Evolutionary conservation across 1,139 yeast species (phyloP).

Genomic region (Geotrichum reessii): DNA sequence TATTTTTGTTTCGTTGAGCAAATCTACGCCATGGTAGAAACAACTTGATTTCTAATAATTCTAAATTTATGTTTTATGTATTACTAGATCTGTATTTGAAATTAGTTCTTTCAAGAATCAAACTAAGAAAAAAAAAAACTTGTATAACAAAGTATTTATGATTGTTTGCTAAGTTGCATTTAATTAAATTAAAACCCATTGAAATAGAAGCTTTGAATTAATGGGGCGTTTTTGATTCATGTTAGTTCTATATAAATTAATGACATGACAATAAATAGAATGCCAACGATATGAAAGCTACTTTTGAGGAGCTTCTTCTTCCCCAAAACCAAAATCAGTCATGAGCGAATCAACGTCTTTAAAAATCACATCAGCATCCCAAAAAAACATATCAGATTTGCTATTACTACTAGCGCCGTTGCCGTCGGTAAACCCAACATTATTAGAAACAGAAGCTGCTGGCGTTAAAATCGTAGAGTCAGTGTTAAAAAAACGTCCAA

Average conservation of each 20-base stretch:
- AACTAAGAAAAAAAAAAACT: too few species aligned
- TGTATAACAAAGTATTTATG: too few species aligned
- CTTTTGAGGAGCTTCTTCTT: slow-evolving; percentile 34
- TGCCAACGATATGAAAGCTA: not conserved
- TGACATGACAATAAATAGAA: not conserved
- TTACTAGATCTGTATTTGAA: too few species aligned
- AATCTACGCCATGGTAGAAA: too few species aligned
- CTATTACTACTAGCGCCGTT: not conserved
- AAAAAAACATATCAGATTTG: slow-evolving; percentile 25
- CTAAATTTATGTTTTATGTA: too few species aligned
- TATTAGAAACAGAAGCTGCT: not conserved
- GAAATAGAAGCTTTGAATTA: not conserved
- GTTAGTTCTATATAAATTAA: not conserved
- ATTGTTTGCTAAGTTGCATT: too few species aligned
- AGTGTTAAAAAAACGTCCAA: not conserved
- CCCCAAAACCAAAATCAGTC: slow-evolving; percentile 90
- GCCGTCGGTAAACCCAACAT: not conserved
- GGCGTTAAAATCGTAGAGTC: not conserved
- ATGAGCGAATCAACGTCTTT: slow-evolving; percentile 84
- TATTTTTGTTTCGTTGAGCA: too few species aligned
- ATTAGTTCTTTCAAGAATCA: too few species aligned
- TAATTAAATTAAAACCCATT: too few species aligned
- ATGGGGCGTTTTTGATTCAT: not conserved
- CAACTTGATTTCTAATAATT: too few species aligned
- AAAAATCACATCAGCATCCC: slow-evolving; percentile 76